A percentile compares a stretch with the other conserved stretches of the same genome.
Evolutionary conservation across 2,329 filamentous ascomycete species (phyloP).

Genomic region (Colletotrichum chrysophilum): DNA sequence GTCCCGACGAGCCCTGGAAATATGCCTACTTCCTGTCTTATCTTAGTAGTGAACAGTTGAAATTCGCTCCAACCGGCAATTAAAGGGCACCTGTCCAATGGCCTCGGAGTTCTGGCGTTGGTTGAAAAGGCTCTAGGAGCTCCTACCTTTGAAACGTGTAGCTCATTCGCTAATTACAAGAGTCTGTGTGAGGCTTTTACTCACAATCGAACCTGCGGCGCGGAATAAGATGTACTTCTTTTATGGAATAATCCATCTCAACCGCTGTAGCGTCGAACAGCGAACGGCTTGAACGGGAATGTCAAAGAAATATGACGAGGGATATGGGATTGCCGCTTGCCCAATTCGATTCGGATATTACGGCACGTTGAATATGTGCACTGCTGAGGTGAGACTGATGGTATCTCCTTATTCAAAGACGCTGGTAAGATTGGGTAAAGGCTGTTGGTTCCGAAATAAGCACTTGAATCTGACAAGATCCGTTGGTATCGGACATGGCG

Average conservation of each 20-base stretch:
- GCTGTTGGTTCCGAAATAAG: background rate
- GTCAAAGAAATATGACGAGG: background rate
- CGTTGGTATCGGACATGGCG: background rate
- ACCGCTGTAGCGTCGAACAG: background rate
- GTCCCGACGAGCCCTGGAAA: background rate
- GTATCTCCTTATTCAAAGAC: background rate
- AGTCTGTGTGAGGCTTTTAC: background rate
- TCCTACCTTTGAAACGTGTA: background rate
- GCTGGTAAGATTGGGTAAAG: background rate
- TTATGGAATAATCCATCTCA: background rate
- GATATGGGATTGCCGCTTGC: background rate
- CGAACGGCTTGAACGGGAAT: background rate
- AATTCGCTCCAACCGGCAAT: background rate
- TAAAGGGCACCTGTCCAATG: background rate
- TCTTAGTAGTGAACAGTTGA: background rate
- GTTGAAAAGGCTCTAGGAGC: background rate
- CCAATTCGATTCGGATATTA: background rate
- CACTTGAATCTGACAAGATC: background rate
- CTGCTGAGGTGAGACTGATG: background rate
- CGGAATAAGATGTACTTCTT: background rate
- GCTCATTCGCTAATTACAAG: background rate
- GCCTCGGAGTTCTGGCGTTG: background rate
- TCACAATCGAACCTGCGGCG: background rate
- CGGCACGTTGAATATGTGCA: background rate
- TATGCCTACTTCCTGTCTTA: background rate